Conservation (phyloP, 225 moss, liverwort and hornwort species). For the Antitrichia curtipendula region DNA sequence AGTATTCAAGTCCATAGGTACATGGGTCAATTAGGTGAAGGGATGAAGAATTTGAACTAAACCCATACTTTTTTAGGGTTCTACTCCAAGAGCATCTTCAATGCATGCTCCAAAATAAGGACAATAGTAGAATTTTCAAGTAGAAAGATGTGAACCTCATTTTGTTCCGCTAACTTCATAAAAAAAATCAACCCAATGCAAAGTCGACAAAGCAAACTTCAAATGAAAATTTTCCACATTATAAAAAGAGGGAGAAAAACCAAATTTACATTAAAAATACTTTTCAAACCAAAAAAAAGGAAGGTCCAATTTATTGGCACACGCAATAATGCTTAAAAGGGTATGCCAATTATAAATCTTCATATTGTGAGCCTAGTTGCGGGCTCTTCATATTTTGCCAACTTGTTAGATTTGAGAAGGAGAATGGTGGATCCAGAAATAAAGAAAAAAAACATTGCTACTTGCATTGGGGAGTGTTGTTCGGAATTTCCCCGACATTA, state of each 20-base stretch:
- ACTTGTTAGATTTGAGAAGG: neutral
- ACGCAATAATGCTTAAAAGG: neutral
- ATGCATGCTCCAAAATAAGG: fast-evolving
- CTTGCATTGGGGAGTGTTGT: neutral
- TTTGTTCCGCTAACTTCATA: fast-evolving
- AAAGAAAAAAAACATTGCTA: neutral
- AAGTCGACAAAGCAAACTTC: neutral
- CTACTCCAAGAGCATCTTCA: too few species aligned
- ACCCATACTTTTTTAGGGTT: neutral
- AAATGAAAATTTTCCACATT: too few species aligned
- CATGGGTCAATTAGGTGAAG: neutral
- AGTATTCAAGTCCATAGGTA: neutral
- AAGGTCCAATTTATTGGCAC: neutral
- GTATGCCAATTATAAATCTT: neutral
- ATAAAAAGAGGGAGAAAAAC: neutral
- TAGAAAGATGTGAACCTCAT: fast-evolving
- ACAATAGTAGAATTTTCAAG: neutral
- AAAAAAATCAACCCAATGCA: neutral
- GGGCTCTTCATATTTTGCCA: too few species aligned
- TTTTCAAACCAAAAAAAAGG: neutral
- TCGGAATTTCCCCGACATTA: neutral
- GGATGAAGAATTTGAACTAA: neutral
- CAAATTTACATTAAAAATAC: too few species aligned
- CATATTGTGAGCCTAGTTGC: neutral
- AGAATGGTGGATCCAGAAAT: fast-evolving